Evolutionary conservation across 345 rosid genomes (phyloP), one percentile per base, ranked within the genome.

Genomic region (Bruguiera parviflora): DNA sequence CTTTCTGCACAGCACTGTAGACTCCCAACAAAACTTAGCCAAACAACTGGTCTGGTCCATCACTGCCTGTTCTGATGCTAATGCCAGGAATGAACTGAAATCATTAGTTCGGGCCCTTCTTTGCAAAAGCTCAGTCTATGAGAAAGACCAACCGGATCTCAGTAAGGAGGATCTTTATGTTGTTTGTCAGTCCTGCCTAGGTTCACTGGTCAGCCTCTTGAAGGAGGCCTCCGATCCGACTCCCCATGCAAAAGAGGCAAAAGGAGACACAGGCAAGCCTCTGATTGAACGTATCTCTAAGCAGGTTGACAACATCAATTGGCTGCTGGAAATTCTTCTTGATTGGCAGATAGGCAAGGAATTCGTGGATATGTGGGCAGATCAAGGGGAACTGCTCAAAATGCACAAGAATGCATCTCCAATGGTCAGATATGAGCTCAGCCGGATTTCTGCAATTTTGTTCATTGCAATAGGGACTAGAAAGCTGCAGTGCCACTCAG

Each of bases 361-460:
- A 49, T 92, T 95, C 70, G 96, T 92, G 58, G 87, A 81, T 68
- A 66, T 86, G 61, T 91, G 96, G 99, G 84, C 82, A 22, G 75
- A 83, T 63, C 92, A 95, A 73, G 78, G 16, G 9, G 67, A 73
- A 24, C 73, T 95, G 69, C 80, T 84, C 47, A 84, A 84, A 65
- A 59, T 88, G 83, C 93, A 91, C 43, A 82, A 83, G 75, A 80
- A 15, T 56, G 78, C 88, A 29, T 94, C 99, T 16, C 92, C 95
- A 25, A 89, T 94, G 96, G 84, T 94, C 33, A 86, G 96, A 74
- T 91, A 94, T 43, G 97, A 91, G 78, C 77, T 95, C 56, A 91
- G 99, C 73, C 83, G 95, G 75, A 84, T 91, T 71, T 88, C 96
- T 28, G 96, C 96, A 13, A 53, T 52, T 29, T 63, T 95, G 37